phyloP scores from a whole-genome alignment of 768 basidiomycete species.

The Lactarius hatsudake region DNA sequence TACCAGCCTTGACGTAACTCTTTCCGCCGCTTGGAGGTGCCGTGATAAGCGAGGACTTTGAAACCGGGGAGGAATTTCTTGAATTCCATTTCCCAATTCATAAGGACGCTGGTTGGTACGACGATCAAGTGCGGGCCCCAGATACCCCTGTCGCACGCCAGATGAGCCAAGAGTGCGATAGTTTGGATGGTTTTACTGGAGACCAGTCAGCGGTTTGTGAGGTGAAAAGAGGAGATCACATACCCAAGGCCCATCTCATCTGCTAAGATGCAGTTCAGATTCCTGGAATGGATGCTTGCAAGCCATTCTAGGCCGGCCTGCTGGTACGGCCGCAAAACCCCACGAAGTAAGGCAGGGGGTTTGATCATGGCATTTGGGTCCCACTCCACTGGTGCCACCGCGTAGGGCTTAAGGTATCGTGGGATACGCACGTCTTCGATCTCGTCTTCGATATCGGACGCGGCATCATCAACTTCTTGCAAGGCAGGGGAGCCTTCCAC shows the following conservation, averaged over 20 bases:
- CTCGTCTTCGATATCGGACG: constrained; percentile 34
- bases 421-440: constrained; percentile 39
- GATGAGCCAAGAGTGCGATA: constrained; percentile 87
- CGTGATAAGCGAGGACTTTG: constrained; percentile 86
- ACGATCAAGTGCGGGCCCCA: constrained; percentile 94
- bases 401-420: constrained; percentile 60
- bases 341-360: constrained; percentile 76
- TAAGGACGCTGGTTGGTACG: constrained; percentile 87
- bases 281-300: constrained; percentile 77
- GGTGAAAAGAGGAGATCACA: constrained; percentile 32
- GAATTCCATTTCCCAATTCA: constrained; percentile 98
- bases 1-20: constrained; percentile 90
- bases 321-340: constrained; percentile 88
- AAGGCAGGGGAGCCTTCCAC: constrained; percentile 30
- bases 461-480: constrained; percentile 36
- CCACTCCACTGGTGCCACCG: constrained; percentile 72
- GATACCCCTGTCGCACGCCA: constrained; percentile 86
- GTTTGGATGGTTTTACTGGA: constrained; percentile 94
- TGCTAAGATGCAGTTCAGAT: constrained; percentile 79
- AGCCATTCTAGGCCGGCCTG: constrained; percentile 94
- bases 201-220: constrained; percentile 11
- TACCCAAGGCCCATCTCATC: constrained; percentile 97
- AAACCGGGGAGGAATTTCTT: constrained; percentile 93
- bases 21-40: constrained; percentile 82
- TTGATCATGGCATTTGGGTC: constrained; percentile 54